Evolutionary conservation across 2,329 filamentous ascomycete species (phyloP).

Genomic region (Fusarium sp.): DNA sequence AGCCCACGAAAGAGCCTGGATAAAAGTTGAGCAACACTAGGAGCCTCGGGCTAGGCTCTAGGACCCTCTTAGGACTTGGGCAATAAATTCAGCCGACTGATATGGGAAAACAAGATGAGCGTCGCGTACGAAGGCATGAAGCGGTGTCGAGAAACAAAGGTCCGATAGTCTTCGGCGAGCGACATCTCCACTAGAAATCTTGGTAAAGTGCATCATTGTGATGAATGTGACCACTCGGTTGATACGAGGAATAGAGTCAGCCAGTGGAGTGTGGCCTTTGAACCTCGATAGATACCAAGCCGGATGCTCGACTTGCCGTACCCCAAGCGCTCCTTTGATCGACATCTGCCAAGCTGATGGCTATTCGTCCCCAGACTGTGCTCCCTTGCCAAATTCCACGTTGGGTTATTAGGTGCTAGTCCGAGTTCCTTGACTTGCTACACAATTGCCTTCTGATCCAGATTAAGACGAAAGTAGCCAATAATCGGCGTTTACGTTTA

Average conservation of each 20-base stretch:
- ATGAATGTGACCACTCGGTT: conserved; percentile 9
- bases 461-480: conserved; percentile 4
- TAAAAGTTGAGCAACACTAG: background rate
- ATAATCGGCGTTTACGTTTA: conserved; percentile 24
- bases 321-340: conserved; percentile 24
- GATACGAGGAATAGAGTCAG: conserved; percentile 3
- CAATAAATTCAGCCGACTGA: background rate
- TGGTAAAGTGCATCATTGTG: conserved; percentile 13
- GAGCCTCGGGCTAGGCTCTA: background rate
- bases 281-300: conserved; percentile 33
- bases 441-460: conserved; percentile 19
- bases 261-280: background rate
- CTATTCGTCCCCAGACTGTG: conserved; percentile 17
- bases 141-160: conserved; percentile 8
- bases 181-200: background rate
- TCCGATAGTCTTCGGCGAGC: conserved; percentile 33
- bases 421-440: background rate
- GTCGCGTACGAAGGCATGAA: background rate
- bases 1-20: background rate
- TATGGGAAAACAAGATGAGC: background rate
- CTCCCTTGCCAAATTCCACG: conserved; percentile 16
- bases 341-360: conserved; percentile 39
- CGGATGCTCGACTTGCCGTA: conserved; percentile 42
- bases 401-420: background rate
- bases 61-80: background rate